Evolutionary conservation across 768 basidiomycete species (phyloP).

Genomic region (Phylloporus sp.): DNA sequence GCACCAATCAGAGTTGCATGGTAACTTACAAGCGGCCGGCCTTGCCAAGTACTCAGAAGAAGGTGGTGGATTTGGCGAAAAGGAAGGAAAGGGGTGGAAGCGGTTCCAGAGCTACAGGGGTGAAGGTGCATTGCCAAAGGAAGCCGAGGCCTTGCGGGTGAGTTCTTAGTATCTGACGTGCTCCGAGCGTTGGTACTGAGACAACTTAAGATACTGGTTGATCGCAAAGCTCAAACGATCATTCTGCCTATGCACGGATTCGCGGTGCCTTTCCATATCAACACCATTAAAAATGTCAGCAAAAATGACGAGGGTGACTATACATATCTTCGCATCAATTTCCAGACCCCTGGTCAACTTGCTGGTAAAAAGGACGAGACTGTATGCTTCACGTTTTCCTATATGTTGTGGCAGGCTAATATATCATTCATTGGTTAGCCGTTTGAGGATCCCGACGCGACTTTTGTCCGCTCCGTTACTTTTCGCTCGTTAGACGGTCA

Average conservation of each 20-base stretch:
- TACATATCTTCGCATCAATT: conserved; percentile 94
- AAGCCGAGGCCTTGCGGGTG: conserved; percentile 77
- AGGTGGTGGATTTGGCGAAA: conserved; percentile 67
- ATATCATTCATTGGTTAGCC: conserved; percentile 45
- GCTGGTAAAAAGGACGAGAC: conserved; percentile 99
- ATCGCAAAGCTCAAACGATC: conserved; percentile 86
- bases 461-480: conserved; percentile 92
- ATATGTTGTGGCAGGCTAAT: conserved; percentile 4
- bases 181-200: conserved; percentile 8
- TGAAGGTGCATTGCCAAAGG: conserved; percentile 83
- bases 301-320: conserved; percentile 97
- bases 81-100: conserved; percentile 92
- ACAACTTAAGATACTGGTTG: conserved; percentile 72
- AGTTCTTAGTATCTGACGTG: conserved; percentile 24
- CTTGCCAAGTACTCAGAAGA: conserved; percentile 81
- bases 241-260: conserved; percentile 92
- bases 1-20: conserved; percentile 84
- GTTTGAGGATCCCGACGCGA: conserved; percentile 94
- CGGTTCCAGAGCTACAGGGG: conserved; percentile 96
- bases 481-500: conserved; percentile 88
- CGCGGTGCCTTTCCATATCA: conserved; percentile 97
- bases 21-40: conserved; percentile 72
- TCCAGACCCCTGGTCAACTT: conserved; percentile 96
- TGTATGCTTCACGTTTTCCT: conserved; percentile 38
- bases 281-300: conserved; percentile 95